A percentile compares a stretch with the other conserved stretches of the same genome.
phyloP scores from a whole-genome alignment of 805 yeast species.

The Candida succiphila region DNA sequence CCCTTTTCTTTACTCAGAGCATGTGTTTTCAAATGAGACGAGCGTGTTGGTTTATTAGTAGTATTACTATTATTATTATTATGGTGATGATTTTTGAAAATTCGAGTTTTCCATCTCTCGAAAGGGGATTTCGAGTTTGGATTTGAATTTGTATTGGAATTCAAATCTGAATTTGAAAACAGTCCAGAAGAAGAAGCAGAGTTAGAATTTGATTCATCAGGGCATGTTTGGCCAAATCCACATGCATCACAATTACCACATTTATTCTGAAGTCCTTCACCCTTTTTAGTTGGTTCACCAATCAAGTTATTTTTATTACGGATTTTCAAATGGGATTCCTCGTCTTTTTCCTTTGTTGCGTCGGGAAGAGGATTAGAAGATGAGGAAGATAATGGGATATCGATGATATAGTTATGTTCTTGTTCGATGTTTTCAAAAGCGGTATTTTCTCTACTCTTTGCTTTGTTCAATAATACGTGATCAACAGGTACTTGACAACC shows the following conservation, averaged over 20 bases:
- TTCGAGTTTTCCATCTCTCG: too few relatives aligned
- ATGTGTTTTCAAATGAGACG: too few relatives aligned
- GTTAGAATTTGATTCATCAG: too few relatives aligned
- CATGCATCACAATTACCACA: conserved; percentile 19
- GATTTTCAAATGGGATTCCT: too few relatives aligned
- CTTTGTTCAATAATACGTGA: conserved; percentile 20
- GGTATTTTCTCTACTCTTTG: conserved; percentile 18
- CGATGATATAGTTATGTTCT: conserved; percentile 20
- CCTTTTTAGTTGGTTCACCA: background rate
- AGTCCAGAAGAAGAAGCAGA: background rate
- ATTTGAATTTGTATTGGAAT: too few relatives aligned
- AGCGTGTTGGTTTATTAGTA: too few relatives aligned
- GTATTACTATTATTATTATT: too few relatives aligned
- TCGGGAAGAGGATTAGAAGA: background rate
- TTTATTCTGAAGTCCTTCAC: conserved; percentile 6
- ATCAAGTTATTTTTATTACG: conserved; percentile 3
- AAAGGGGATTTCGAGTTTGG: too few relatives aligned
- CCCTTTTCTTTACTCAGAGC: too few relatives aligned
- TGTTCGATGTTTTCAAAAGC: conserved; percentile 16
- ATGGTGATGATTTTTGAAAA: too few relatives aligned
- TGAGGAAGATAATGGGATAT: conserved; percentile 4
- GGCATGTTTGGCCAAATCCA: conserved; percentile 19
- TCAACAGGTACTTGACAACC: conserved; percentile 24
- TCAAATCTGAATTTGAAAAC: too few relatives aligned
- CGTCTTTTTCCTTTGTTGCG: too few relatives aligned